Evolutionary conservation across 2,329 filamentous ascomycete species (phyloP), one percentile per base, ranked within the genome.

Genomic region (Aspergillus novofumigatus): DNA sequence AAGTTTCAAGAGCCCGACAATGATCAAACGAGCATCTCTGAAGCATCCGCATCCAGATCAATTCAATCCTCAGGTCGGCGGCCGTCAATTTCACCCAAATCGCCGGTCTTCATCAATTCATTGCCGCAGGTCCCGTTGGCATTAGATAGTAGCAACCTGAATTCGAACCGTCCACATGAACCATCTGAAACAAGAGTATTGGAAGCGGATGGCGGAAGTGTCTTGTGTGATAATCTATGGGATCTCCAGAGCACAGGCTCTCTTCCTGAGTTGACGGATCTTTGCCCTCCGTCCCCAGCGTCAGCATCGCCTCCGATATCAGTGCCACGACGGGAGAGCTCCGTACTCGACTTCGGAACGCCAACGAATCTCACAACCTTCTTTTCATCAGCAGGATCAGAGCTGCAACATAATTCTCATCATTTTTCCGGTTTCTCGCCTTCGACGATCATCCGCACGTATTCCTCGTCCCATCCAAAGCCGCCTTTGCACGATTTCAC

Each of bases 221-320:
- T 48, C 17, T 44, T 72, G n/a, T 67, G 65, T 42, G 69, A 72
- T 29, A 65, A 66, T 32, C 56, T 73, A 14, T 72, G 73, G 71
- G 65, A 68, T 57, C 59, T 71, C 4, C 64, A 66, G 65, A 67
- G 51, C 59, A 53, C 58, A 56, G 62, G 28, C 20, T 63, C 68
- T 2, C 60, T 75, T 5, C 72, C 70, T 10, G 72, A 74, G 48
- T 55, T 75, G 41, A 58, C 63, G 10, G 71, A 74, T 58, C 55
- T 74, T 11, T 70, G 67, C 29, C 55, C 67, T 45, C 59, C 62
- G 2, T 68, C 70, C 1, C 63, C 64, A 6, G 57, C 60, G 26
- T 52, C 65, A n/a, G 44, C 53, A 11, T 55, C 63, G 8, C 50
- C 61, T 4, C 54, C 64, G n/a, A 55, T 56, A 42, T 62, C 61